Evolutionary conservation across 768 basidiomycete genomes (phyloP), one percentile per base, ranked within the genome.

Genomic region (Butyriboletus loyo): DNA sequence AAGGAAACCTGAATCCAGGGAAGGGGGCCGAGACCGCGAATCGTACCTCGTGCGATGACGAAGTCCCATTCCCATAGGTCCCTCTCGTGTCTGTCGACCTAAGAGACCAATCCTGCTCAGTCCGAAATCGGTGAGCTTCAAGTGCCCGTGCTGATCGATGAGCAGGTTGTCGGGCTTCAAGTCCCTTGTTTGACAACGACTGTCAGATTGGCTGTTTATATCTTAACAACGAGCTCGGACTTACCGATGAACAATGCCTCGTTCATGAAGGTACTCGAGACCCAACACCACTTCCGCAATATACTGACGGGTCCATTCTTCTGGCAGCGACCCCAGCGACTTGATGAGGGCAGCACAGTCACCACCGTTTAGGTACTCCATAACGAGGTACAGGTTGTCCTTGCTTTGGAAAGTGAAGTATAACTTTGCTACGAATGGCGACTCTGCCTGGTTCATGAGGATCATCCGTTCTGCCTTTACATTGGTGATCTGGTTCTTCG

Each of bases 391-490:
- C 51, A 98, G 73, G 67, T 98, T 98, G 25, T 99, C 97, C 77
- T 96, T 98, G 83, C 91, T 96, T 73, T 98, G 97, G 77, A 99
- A 99, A 17, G 97, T 98, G 73, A 95, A 99, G 75, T 89, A 99
- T 31, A 99, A 77, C 72, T 97, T 97, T 44, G 93, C 93, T 45
- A 98, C 97, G 65, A 98, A 96, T 15, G 97, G 96, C 9, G 94
- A 97, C 70, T 97, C 94, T 2, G 96, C 90, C 71, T 98, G 96
- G 68, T 94, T 94, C 97, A 99, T 99, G 60, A 99, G 80, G 64
- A 99, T 99, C 86, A 97, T 98, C 52, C 97, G 83, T 75, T 99
- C 97, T 2, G 97, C 97, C 74, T 98, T 98, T 70, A 99, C 97
- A 67, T 98, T 99, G 44, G 97, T 98, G 69, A 99, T 96, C 72